Base-by-base conservation (phyloP, 164 flowering plant genomes). In the Hamamelis virginiana region DNA sequence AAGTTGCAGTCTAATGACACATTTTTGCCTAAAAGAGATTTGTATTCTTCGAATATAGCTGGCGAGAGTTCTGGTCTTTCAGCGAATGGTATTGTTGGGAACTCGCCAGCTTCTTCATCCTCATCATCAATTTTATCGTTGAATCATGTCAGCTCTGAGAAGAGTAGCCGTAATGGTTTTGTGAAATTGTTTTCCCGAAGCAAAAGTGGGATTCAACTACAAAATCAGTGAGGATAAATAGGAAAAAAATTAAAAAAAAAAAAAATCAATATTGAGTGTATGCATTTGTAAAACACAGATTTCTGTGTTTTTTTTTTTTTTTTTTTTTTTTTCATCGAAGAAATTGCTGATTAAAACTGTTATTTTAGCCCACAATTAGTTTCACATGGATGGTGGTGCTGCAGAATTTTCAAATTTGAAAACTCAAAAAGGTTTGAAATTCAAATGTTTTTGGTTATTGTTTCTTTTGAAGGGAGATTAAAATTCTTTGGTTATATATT, bases 171-270 rank as follows among this genome's bases (percentile, higher is more conserved):
- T 16, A 85, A 85, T 69, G 91, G 94, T 11, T 85, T 86, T 62
- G 86, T 84, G 19, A 87, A 83, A 47, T 70, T 85, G 75, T 86
- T 90, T 70, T 80, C 88, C 8, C 81, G 87, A 45, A 82, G 76
- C 48, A 84, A 79, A 72, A 80, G 82, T 46, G 83, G 86, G 44
- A 63, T 79, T 50, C 77, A 79, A 21, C 68, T 76, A 28, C 77
- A 78, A 48, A 80, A 72, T 60, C 75, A 80, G 52, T 44, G 43
- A 63, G 38, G 50, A 52, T 62, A 58, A 62, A 21, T 8, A 38
- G 14, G 44, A 19, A 23, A 13, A 52, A 38, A 8, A 41, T 48
- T 47, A 69, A 27, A 45, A 18, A 23, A 61, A 45, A 9, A 19
- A 27, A 19, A 45, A 5, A 53, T 70, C 38, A 11, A 28, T n/a